A percentile compares a stretch with the other conserved stretches of the same genome.
phyloP scores from a whole-genome alignment of 2,329 filamentous ascomycete genomes.

The Neoascochyta sp. region DNA sequence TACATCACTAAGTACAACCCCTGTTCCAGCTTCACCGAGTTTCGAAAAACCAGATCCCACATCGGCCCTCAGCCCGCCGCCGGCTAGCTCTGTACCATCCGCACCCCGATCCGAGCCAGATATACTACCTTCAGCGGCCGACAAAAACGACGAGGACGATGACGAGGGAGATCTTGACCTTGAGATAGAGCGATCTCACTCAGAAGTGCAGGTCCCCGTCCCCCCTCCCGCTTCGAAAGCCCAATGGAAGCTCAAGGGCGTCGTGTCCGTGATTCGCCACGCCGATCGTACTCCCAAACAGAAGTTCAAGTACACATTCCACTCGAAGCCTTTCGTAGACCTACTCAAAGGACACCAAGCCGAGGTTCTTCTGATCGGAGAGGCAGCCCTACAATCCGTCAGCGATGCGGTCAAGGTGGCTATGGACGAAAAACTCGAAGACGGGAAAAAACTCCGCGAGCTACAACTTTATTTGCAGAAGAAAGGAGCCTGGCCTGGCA shows the following conservation, averaged over 20 bases:
- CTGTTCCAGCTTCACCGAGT: slow-evolving; percentile 44
- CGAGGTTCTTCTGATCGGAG: slow-evolving; percentile 89
- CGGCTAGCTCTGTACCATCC: slow-evolving; percentile 10
- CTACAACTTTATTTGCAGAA: slow-evolving; percentile 84
- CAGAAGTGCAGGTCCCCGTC: slow-evolving; percentile 35
- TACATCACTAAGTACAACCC: slow-evolving; percentile 38
- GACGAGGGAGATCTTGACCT: no score
- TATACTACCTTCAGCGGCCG: slow-evolving; percentile 23
- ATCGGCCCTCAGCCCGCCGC: slow-evolving; percentile 13
- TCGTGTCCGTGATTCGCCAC: slow-evolving; percentile 93
- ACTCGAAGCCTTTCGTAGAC: slow-evolving; percentile 93
- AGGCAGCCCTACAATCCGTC: slow-evolving; percentile 83
- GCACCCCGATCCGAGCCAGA: slow-evolving; percentile 32
- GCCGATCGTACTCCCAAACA: slow-evolving; percentile 97
- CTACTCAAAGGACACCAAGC: slow-evolving; percentile 93
- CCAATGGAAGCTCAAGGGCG: slow-evolving; percentile 96
- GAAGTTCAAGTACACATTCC: slow-evolving; percentile 99
- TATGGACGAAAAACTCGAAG: slow-evolving; percentile 74
- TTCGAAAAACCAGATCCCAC: slow-evolving; percentile 38
- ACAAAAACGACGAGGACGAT: slow-evolving; percentile 20
- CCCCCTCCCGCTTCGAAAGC: slow-evolving; percentile 67
- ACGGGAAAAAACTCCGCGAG: slow-evolving; percentile 77
- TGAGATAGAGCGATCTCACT: slow-evolving; percentile 25
- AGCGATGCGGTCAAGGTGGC: slow-evolving; percentile 82
- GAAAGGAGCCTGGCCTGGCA: slow-evolving; percentile 91